Evolutionary conservation across 2,329 filamentous ascomycete species (phyloP).

Genomic region (Sclerotiophoma versabilis): DNA sequence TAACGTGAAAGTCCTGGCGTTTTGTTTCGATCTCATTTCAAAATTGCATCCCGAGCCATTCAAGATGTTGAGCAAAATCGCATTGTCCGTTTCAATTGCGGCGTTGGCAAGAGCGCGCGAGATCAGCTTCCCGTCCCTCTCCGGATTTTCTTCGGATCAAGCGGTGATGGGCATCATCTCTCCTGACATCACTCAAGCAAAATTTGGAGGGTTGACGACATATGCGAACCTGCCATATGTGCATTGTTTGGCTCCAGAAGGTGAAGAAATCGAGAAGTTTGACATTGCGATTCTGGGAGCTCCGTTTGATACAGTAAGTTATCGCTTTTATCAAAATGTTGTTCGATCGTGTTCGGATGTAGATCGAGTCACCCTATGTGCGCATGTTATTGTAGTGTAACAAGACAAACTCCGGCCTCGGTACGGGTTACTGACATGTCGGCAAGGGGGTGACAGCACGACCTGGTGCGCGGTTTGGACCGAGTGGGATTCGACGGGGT

Average conservation of each 20-base stretch:
- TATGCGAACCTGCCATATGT: conserved; percentile 59
- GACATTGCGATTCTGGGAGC: conserved; percentile 60
- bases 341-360: neutral
- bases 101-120: conserved; percentile 42
- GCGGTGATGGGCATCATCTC: conserved; percentile 27
- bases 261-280: conserved; percentile 50
- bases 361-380: neutral
- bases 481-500: conserved; percentile 59
- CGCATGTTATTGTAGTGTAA: neutral
- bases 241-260: conserved; percentile 52
- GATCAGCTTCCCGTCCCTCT: conserved; percentile 54
- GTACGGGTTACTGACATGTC: conserved; percentile 9
- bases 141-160: conserved; percentile 45
- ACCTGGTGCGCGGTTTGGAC: conserved; percentile 62
- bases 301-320: conserved; percentile 57
- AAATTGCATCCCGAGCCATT: neutral
- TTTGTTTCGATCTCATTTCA: neutral
- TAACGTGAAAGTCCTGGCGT: neutral
- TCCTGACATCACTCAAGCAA: conserved; percentile 42
- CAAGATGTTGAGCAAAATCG: neutral
- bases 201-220: conserved; percentile 54
- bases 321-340: neutral
- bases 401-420: neutral
- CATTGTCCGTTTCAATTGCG: neutral
- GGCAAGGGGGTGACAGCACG: conserved; percentile 59